These are phyloP conservation scores for Somion occarium DNA, from an alignment of 1,284 basidiomycete species.

Conservation along the genomic window DNA sequence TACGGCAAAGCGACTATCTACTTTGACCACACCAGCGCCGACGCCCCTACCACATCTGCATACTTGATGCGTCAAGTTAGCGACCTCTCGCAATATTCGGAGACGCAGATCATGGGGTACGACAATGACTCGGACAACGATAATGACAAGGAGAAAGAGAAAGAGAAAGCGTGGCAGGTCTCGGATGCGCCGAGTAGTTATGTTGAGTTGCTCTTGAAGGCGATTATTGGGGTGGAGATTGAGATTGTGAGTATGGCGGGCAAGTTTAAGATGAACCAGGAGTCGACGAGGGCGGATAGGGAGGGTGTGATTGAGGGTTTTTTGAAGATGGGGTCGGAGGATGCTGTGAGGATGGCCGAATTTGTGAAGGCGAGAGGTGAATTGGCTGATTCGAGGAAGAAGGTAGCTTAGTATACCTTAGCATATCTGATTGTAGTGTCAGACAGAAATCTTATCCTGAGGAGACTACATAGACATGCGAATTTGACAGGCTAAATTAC, in stretches of 20 bases:
- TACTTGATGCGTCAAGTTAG: slow-evolving; percentile 15
- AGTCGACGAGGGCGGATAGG: slow-evolving; percentile 18
- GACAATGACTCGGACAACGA: too few species aligned
- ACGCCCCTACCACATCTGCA: slow-evolving; percentile 10
- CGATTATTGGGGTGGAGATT: slow-evolving; percentile 26
- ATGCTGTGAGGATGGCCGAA: slow-evolving; percentile 9
- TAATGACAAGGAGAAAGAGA: background rate
- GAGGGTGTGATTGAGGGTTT: slow-evolving; percentile 22
- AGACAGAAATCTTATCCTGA: too few species aligned
- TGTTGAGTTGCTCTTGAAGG: slow-evolving; percentile 21
- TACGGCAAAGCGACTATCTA: slow-evolving; percentile 21
- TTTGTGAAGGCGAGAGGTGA: slow-evolving; percentile 38
- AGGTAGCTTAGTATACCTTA: too few species aligned
- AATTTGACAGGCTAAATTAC: too few species aligned
- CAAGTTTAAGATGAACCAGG: slow-evolving; percentile 27
- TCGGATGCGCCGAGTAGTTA: slow-evolving; percentile 22
- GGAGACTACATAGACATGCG: too few species aligned
- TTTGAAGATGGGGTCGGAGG: slow-evolving; percentile 13
- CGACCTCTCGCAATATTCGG: slow-evolving; percentile 14
- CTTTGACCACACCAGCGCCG: slow-evolving; percentile 10
- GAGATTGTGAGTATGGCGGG: slow-evolving; percentile 21
- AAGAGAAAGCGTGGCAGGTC: slow-evolving; percentile 20
- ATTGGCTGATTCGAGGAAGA: too few species aligned
- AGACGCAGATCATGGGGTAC: slow-evolving; percentile 17
- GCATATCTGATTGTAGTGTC: too few species aligned